Conservation (phyloP, 2,329 filamentous ascomycete species). For the Ceratocystis lukuohia region DNA sequence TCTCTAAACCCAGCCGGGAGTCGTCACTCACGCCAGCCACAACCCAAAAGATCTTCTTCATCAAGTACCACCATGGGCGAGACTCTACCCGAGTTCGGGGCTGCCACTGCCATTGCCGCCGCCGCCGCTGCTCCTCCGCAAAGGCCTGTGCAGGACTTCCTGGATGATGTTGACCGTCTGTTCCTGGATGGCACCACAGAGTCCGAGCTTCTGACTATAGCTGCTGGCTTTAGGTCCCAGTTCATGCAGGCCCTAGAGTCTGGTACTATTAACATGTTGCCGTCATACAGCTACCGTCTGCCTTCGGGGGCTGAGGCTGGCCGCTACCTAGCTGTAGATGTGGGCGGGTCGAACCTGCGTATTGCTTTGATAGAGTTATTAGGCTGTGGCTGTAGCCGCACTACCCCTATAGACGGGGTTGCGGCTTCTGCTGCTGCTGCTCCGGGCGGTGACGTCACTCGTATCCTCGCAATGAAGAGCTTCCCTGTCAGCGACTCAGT, state of each 20-base stretch:
- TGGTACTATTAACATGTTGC: constrained; percentile 48
- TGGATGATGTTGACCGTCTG: constrained; percentile 41
- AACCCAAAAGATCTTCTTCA: constrained; percentile 14
- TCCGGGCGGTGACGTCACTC: neutral
- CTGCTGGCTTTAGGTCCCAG: constrained; percentile 39
- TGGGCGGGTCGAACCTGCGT: constrained; percentile 55
- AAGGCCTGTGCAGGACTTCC: constrained; percentile 35
- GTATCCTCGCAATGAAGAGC: constrained; percentile 32
- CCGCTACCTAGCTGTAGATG: constrained; percentile 49
- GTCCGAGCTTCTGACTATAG: constrained; percentile 35
- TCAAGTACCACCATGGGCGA: constrained; percentile 16
- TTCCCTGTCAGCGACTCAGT: constrained; percentile 44
- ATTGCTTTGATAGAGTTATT: constrained; percentile 49
- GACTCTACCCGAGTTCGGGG: neutral
- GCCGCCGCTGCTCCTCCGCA: neutral
- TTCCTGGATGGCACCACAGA: constrained; percentile 36
- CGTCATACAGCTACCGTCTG: constrained; percentile 51
- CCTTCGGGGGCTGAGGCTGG: constrained; percentile 47
- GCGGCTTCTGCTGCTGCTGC: neutral
- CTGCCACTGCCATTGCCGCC: neutral
- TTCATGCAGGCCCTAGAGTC: constrained; percentile 39
- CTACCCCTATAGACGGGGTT: neutral
- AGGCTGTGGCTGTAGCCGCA: constrained; percentile 28
- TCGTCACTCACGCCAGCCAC: neutral
- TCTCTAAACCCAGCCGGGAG: constrained; percentile 21